Conservation (phyloP, 2,329 filamentous ascomycete species). For the Penicillium sclerotigenum region DNA sequence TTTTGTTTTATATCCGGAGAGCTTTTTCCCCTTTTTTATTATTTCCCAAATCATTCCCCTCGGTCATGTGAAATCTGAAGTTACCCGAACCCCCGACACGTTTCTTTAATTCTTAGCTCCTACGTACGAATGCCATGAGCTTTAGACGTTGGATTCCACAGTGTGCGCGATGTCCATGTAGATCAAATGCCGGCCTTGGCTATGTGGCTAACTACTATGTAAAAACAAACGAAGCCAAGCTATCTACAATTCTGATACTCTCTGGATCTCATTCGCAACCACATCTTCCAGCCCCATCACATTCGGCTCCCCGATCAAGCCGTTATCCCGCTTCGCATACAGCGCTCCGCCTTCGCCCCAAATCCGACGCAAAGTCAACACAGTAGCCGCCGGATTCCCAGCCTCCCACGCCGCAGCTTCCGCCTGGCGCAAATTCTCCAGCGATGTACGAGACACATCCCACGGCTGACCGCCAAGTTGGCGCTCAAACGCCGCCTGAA, state of each 20-base stretch:
- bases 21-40: constrained; percentile 12
- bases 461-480: constrained; percentile 58
- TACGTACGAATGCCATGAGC: constrained; percentile 12
- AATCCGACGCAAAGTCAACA: constrained; percentile 63
- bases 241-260: constrained; percentile 11
- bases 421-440: constrained; percentile 53
- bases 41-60: constrained; percentile 20
- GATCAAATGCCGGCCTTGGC: background rate
- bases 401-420: constrained; percentile 61
- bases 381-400: constrained; percentile 51
- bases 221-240: background rate
- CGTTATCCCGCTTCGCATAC: constrained; percentile 67
- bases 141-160: background rate
- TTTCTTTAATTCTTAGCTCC: constrained; percentile 16
- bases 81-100: constrained; percentile 21
- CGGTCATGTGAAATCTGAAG: constrained; percentile 26
- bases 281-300: constrained; percentile 53
- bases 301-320: constrained; percentile 52
- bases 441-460: constrained; percentile 53
- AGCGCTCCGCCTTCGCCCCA: constrained; percentile 71
- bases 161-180: background rate
- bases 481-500: constrained; percentile 65
- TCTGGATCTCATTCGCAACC: constrained; percentile 34
- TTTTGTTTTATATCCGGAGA: constrained; percentile 22
- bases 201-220: background rate